Conservation (phyloP, 495 filamentous ascomycete species). For the Hypoxylon subgilvum region DNA sequence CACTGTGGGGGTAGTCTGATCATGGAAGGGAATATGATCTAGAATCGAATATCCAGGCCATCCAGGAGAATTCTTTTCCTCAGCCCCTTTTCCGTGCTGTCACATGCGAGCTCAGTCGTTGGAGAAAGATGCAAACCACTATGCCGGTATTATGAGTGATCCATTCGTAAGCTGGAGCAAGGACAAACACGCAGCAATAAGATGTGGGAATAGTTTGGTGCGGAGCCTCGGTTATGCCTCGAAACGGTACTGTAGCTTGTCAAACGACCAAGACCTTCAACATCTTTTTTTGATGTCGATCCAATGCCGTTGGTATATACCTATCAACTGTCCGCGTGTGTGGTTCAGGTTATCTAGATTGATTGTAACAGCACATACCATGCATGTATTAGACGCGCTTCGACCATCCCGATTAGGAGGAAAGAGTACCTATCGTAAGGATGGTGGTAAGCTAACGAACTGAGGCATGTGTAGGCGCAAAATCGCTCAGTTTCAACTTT, state of each 20-base stretch:
- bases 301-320: no score
- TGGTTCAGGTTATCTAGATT: neutral
- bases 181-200: constrained; percentile 10
- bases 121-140: no score
- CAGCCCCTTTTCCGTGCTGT: no score
- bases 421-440: constrained; percentile 11
- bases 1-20: no score
- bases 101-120: no score
- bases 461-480: constrained; percentile 15
- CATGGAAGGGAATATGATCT: no score
- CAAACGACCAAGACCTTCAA: constrained; percentile 14
- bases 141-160: no score
- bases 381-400: constrained; percentile 29
- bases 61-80: no score
- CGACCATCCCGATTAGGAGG: constrained; percentile 13
- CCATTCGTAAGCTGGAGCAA: neutral
- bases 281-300: neutral
- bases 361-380: no score
- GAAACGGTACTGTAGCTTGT: constrained; percentile 4
- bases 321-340: neutral
- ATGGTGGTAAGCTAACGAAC: constrained; percentile 5
- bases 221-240: constrained; percentile 9
- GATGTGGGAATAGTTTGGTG: constrained; percentile 15
- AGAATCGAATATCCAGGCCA: no score
- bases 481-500: constrained; percentile 21